Base-by-base conservation (phyloP, 2,329 filamentous ascomycete genomes). In the Aureobasidium musti region DNA sequence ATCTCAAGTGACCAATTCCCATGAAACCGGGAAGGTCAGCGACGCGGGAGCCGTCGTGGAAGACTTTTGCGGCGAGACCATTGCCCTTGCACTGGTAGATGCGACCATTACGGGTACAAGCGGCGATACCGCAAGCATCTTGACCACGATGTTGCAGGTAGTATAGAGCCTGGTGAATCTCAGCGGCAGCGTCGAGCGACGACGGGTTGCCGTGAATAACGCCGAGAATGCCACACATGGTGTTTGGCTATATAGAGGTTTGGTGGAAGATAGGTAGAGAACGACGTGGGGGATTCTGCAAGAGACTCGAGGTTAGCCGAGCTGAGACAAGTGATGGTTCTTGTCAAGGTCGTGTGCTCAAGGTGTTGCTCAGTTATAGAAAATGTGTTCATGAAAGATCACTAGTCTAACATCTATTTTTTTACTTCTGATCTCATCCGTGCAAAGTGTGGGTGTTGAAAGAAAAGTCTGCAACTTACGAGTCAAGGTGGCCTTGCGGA, bases 61-160 rank as follows among this genome's bases (percentile, higher is more conserved):
- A 96, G 72, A 96, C 92, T 76, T 89, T 91, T 67, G 89, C 86
- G 47, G 90, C 92, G 84, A 97, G 89, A 65, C 92, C 93, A 75
- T 92, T 92, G 71, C 92, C 92, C 80, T 97, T 97, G 82, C 90
- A 90, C 76, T 96, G 91, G 76, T 89, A 94, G 71, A 97, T 89
- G 50, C 91, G 85, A 69, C 93, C 92, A 41, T 91, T 91, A 17
- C 81, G 84, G 71, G 84, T 89, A 83, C 83, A 92, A 72, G 82
- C 90, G 59, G 92, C 87, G 72, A 97, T 94, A 70, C 92, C 92
- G 65, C 88, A 91, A 59, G 92, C 92, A 88, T 97, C 92, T 77
- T 96, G 92, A 63, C 91, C 91, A 74, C 91, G 86, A 76, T 92
- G 69, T 76, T 82, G 70, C 73, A 77, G 72, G 68, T 77, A 76